These are phyloP conservation scores for Fusarium azukiicola DNA, from an alignment of 2,329 filamentous ascomycete species.

Conservation along the genomic window DNA sequence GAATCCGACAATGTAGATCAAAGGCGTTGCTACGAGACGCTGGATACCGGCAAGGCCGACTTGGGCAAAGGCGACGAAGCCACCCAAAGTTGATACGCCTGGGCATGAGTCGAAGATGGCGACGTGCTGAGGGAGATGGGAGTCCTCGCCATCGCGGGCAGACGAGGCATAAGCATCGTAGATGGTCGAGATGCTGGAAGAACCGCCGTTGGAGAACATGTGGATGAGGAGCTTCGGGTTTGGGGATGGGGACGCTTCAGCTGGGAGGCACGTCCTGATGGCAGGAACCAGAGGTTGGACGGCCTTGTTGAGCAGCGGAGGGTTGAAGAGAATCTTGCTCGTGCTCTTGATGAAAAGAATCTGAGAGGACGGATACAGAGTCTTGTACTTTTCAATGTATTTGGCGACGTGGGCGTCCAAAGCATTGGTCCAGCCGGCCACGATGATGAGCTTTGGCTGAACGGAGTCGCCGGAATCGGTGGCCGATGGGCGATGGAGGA, in stretches of 20 bases:
- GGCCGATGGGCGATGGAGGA: constrained; percentile 19
- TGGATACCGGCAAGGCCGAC: constrained; percentile 6
- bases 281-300: constrained; percentile 10
- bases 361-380: not conserved
- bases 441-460: constrained; percentile 35
- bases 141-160: not conserved
- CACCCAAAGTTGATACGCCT: not conserved
- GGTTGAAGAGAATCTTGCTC: constrained; percentile 23
- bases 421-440: constrained; percentile 39
- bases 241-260: not conserved
- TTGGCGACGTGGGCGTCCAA: constrained; percentile 39
- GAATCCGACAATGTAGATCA: constrained; percentile 10
- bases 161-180: constrained; percentile 26
- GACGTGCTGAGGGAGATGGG: constrained; percentile 23
- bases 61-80: constrained; percentile 20
- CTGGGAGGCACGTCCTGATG: not conserved
- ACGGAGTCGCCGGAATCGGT: not conserved
- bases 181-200: constrained; percentile 16
- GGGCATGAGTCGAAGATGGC: constrained; percentile 38
- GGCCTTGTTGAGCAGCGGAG: not conserved
- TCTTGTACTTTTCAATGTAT: constrained; percentile 38
- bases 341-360: constrained; percentile 30
- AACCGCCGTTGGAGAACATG: constrained; percentile 36
- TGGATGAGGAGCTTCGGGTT: constrained; percentile 24
- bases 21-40: not conserved